A percentile compares a stretch with the other conserved stretches of the same genome.
phyloP scores from a whole-genome alignment of 345 rosid species.

The Arabidopsis suecica region DNA sequence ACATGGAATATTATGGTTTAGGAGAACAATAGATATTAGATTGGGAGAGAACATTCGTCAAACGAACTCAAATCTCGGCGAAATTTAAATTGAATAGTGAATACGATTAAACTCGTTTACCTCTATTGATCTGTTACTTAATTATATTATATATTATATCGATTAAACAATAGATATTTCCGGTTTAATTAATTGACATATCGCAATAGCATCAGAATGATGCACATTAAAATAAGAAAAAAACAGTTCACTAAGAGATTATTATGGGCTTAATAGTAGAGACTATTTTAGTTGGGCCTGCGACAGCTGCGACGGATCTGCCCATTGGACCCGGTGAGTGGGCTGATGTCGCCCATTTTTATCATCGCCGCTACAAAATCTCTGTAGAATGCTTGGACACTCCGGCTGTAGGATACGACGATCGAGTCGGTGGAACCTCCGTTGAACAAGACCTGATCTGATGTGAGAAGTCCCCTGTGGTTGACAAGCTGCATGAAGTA shows the following conservation, averaged over 20 bases:
- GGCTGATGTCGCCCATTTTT: slow-evolving; percentile 60
- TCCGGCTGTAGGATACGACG: slow-evolving; percentile 46
- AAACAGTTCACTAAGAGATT: neutral
- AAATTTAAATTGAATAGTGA: no score
- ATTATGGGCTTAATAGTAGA: neutral
- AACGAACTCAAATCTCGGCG: no score
- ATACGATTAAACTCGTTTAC: no score
- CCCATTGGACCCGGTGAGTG: slow-evolving; percentile 56
- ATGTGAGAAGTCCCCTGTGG: slow-evolving; percentile 54
- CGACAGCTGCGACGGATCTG: slow-evolving; percentile 60
- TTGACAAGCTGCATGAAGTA: slow-evolving; percentile 50
- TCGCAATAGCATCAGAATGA: neutral
- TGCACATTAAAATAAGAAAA: neutral
- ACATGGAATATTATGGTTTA: no score
- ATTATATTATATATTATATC: no score
- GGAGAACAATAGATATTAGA: no score
- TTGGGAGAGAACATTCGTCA: no score
- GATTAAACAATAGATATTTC: no score
- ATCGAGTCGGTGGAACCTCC: slow-evolving; percentile 55
- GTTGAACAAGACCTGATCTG: slow-evolving; percentile 62
- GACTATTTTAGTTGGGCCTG: slow-evolving; percentile 44
- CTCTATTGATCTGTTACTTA: no score
- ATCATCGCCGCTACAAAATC: slow-evolving; percentile 59
- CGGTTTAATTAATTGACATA: no score
- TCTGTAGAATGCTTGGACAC: slow-evolving; percentile 35